phyloP scores from a whole-genome alignment of 495 filamentous ascomycete genomes.

The Penicillium pulvis region DNA sequence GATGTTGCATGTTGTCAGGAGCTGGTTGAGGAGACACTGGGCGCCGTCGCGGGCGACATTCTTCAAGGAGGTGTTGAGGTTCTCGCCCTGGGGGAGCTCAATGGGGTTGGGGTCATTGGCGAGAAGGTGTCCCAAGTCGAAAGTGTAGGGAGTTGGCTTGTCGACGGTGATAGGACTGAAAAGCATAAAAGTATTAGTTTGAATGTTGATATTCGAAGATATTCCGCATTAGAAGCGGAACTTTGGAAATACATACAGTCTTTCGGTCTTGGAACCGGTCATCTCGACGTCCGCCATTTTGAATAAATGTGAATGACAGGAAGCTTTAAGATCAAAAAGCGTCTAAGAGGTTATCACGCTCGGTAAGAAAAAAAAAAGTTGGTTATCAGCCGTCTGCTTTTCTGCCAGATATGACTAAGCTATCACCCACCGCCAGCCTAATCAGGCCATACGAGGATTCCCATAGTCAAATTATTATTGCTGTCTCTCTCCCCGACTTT shows the following conservation, averaged over 20 bases:
- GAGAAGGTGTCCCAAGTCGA: constrained; percentile 86
- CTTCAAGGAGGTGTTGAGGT: constrained; percentile 55
- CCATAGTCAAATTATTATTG: constrained; percentile 42
- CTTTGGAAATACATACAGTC: constrained; percentile 36
- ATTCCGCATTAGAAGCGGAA: neutral
- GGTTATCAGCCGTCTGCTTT: constrained; percentile 29
- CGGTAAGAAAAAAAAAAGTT: constrained; percentile 29
- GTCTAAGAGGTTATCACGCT: constrained; percentile 27
- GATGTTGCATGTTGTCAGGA: constrained; percentile 84
- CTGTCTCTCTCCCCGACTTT: constrained; percentile 17
- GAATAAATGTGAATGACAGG: constrained; percentile 3
- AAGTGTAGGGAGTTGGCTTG: constrained; percentile 86
- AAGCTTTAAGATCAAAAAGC: constrained; percentile 24
- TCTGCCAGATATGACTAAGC: constrained; percentile 33
- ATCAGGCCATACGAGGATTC: constrained; percentile 23
- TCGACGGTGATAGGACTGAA: constrained; percentile 63
- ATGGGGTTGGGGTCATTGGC: constrained; percentile 82
- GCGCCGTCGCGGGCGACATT: constrained; percentile 79
- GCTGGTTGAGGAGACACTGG: constrained; percentile 85
- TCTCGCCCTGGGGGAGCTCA: constrained; percentile 40
- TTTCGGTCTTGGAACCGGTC: constrained; percentile 41
- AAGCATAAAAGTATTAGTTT: constrained; percentile 18
- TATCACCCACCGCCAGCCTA: constrained; percentile 25
- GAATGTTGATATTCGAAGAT: constrained; percentile 3
- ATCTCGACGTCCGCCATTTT: constrained; percentile 37